Conservation (phyloP, 2,329 filamentous ascomycete species). For the Cordyceps pruinosa region DNA sequence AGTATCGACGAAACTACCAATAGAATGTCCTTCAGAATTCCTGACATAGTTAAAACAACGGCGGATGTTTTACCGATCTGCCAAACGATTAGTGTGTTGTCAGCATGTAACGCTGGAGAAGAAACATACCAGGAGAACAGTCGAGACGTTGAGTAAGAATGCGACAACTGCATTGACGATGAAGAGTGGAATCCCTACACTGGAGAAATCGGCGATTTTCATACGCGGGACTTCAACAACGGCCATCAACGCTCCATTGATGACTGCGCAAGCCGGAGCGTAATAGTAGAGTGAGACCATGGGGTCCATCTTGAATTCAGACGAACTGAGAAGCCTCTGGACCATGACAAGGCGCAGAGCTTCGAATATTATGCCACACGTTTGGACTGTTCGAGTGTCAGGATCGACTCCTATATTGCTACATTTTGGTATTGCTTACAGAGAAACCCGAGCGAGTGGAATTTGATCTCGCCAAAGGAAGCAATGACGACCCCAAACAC, state of each 20-base stretch:
- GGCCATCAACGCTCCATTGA: constrained; percentile 70
- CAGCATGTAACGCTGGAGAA: background rate
- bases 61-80: constrained; percentile 82
- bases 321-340: constrained; percentile 70
- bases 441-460: constrained; percentile 71
- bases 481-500: constrained; percentile 92
- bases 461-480: constrained; percentile 92
- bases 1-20: constrained; percentile 73
- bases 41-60: constrained; percentile 77
- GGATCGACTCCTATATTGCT: too few species aligned
- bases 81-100: constrained; percentile 21
- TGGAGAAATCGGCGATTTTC: constrained; percentile 61
- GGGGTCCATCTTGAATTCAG: constrained; percentile 89
- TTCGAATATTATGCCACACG: constrained; percentile 73
- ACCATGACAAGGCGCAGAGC: constrained; percentile 79
- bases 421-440: constrained; percentile 39
- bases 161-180: constrained; percentile 70
- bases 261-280: constrained; percentile 73
- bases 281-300: constrained; percentile 88
- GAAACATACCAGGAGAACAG: constrained; percentile 70
- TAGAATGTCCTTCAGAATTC: constrained; percentile 82
- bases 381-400: constrained; percentile 41
- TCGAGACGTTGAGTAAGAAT: constrained; percentile 77
- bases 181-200: constrained; percentile 66
- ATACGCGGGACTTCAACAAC: constrained; percentile 67